Evolutionary conservation across 495 filamentous ascomycete species (phyloP), one percentile per base, ranked within the genome.

Genomic region (Tuber umbilicatum): DNA sequence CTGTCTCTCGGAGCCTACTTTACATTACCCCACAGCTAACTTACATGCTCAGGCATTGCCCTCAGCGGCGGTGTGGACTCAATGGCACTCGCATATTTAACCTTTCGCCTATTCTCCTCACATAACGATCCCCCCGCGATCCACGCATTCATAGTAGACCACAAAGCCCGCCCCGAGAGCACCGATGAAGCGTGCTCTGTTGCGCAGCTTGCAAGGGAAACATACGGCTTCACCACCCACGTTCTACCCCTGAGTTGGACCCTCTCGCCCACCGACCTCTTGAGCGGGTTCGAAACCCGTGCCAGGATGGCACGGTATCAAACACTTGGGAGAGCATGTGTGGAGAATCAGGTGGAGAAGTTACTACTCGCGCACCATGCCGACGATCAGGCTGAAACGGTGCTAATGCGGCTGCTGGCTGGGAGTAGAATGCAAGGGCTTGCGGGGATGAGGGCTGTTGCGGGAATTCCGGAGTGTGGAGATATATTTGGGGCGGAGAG

Each of bases 31-130:
- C 23, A 5, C 39, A 38, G 72, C 68, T 72, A 19, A 74, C 67
- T 12, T n/a, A 41, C 37, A 75, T 60, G 21, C 17, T 2, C 77
- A 96, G 94, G 88, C 73, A 84, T 97, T 40, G 94, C 94, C 17
- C 85, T 98, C 69, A 97, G 94, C 82, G 95, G 95, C 10, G 95
- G 95, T 23, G 91, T 95, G 21, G 95, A 99, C 80, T 98, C 95
- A 6, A 99, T 97, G 94, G 94, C 94, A 35, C 85, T 99, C 50
- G 93, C 93, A 64, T 87, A 84, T 73, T 86, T 98, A n/a, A 93
- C 89, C 76, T 82, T 82, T 55, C 83, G 86, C 69, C 76, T 89
- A 70, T 84, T 86, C 64, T 71, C 76, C 0, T 38, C 82, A 74
- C 75, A 83, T 39, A 74, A 76, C 19, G 84, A 85, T 73, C 79